Evolutionary conservation across 805 yeast species (phyloP).

Genomic region (Pichia cephalocereana): DNA sequence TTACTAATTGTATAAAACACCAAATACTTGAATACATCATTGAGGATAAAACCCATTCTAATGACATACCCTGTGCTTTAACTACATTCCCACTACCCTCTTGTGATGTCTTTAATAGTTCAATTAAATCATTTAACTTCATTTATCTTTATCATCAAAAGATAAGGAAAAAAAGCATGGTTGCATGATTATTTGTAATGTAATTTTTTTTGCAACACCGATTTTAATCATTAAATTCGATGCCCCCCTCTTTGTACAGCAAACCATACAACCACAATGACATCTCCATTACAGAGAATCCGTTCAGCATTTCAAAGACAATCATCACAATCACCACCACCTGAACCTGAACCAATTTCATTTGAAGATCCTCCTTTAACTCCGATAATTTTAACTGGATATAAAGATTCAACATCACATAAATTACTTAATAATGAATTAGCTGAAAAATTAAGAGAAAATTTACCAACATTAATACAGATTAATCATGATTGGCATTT

Average conservation of each 20-base stretch:
- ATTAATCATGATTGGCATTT: constrained; percentile 70
- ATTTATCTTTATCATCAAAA: no score
- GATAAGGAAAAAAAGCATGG: neutral
- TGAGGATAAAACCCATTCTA: constrained; percentile 47
- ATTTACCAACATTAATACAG: constrained; percentile 74
- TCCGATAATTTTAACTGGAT: constrained; percentile 53
- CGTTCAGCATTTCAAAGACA: constrained; percentile 1
- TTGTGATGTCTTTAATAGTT: constrained; percentile 2
- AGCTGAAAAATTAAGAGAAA: constrained; percentile 64
- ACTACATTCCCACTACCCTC: constrained; percentile 4
- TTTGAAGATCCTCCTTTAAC: constrained; percentile 36
- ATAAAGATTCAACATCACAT: constrained; percentile 46
- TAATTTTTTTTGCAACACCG: no score
- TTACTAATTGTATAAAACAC: constrained; percentile 42
- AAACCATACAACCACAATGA: neutral
- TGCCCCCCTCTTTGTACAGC: no score
- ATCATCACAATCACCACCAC: neutral
- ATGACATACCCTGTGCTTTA: constrained; percentile 37
- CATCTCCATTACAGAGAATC: constrained; percentile 1
- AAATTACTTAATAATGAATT: constrained; percentile 45
- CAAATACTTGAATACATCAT: constrained; percentile 43
- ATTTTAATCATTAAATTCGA: no score
- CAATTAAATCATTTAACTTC: neutral
- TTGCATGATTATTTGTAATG: neutral
- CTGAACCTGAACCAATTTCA: neutral